These are phyloP conservation scores for Samsoniella hepiali DNA, from an alignment of 2,329 filamentous ascomycete species.

Conservation along the genomic window DNA sequence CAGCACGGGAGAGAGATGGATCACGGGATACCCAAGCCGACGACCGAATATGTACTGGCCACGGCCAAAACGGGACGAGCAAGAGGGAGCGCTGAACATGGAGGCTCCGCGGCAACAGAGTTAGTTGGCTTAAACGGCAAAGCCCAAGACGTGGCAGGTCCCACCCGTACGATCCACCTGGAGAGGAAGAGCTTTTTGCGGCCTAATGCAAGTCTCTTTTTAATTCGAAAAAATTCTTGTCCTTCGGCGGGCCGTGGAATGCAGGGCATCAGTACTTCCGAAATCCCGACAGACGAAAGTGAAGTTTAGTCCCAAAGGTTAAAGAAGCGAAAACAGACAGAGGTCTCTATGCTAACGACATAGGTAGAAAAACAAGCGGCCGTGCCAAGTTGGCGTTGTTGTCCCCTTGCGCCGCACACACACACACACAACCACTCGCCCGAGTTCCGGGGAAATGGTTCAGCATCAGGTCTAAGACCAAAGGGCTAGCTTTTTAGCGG, in stretches of 20 bases:
- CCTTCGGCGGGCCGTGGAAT: neutral
- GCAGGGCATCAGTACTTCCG: neutral
- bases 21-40: neutral
- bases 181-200: neutral
- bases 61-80: neutral
- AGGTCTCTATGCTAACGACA: neutral
- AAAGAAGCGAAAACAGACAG: neutral
- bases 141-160: constrained; percentile 6
- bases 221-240: neutral
- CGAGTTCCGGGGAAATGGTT: constrained; percentile 16
- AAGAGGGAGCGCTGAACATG: neutral
- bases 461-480: constrained; percentile 13
- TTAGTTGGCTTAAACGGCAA: constrained; percentile 12
- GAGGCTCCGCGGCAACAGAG: constrained; percentile 5
- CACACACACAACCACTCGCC: neutral
- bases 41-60: neutral
- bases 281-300: neutral
- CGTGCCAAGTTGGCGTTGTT: neutral
- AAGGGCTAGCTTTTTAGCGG: constrained; percentile 2
- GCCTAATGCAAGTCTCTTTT: constrained; percentile 12
- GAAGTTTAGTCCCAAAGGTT: neutral
- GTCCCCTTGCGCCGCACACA: neutral
- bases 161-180: constrained; percentile 11
- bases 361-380: neutral
- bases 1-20: neutral